Percentiles rank a stretch among this genome's conserved stretches.
These are phyloP conservation scores for Crucibulum laeve DNA, from an alignment of 768 basidiomycete genomes.

Conservation along the genomic window DNA sequence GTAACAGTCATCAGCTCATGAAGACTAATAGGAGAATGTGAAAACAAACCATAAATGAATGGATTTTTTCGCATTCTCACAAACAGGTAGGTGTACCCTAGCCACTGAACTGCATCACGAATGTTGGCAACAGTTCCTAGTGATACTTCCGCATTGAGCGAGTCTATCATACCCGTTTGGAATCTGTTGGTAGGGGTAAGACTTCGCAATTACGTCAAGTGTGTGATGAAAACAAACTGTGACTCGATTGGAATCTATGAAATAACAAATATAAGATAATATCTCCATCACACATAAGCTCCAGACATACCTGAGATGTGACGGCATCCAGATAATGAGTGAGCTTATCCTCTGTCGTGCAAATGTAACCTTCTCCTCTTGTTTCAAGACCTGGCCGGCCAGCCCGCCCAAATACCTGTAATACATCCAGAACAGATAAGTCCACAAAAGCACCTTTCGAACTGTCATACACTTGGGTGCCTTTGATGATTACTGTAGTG, in stretches of 20 bases:
- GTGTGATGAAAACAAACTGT: conserved; percentile 46
- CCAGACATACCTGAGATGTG: conserved; percentile 65
- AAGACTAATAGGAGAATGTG: background rate
- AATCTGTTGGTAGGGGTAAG: conserved; percentile 44
- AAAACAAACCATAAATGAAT: conserved; percentile 66
- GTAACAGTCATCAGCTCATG: conserved; percentile 7
- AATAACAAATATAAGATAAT: conserved; percentile 3
- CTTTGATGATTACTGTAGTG: conserved; percentile 83
- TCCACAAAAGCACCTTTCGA: conserved; percentile 88
- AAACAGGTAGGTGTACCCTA: conserved; percentile 95
- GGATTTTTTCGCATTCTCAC: conserved; percentile 95
- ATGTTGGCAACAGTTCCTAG: conserved; percentile 90
- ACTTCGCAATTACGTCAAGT: background rate
- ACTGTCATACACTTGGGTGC: conserved; percentile 94
- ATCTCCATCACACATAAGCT: background rate
- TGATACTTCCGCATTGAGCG: conserved; percentile 93
- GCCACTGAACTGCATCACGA: conserved; percentile 86
- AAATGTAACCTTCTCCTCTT: conserved; percentile 96
- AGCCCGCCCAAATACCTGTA: conserved; percentile 97
- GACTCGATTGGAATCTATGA: conserved; percentile 92
- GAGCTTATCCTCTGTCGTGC: conserved; percentile 91
- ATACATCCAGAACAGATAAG: conserved; percentile 89
- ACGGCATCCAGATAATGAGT: conserved; percentile 86
- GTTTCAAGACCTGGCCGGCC: conserved; percentile 84
- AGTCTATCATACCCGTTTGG: conserved; percentile 77